These are phyloP conservation scores for Taphrina communis DNA, from an alignment of 1,139 yeast species.

Conservation along the genomic window DNA sequence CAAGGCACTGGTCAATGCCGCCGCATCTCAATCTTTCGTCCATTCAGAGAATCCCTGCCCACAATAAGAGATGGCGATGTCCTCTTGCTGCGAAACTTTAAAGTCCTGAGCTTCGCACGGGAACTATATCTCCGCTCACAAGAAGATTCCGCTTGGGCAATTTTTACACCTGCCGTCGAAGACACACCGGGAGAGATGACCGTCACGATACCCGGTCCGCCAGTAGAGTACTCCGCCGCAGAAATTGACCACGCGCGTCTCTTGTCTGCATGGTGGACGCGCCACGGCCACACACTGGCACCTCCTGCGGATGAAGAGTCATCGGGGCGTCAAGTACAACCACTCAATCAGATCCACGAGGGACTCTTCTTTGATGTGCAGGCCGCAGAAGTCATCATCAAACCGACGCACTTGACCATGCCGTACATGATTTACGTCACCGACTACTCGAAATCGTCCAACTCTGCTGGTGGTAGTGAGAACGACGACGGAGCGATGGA, in stretches of 20 bases:
- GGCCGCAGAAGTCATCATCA: slow-evolving; percentile 7
- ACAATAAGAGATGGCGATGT: slow-evolving; percentile 2
- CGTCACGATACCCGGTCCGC: slow-evolving; percentile 19
- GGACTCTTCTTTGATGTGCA: slow-evolving; percentile 9
- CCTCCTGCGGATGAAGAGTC: not conserved
- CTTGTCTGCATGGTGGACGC: slow-evolving; percentile 19
- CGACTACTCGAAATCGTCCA: slow-evolving; percentile 2
- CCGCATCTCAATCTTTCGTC: slow-evolving; percentile 29
- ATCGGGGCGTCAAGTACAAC: not conserved
- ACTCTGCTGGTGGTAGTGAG: no score
- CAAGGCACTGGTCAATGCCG: slow-evolving; percentile 12
- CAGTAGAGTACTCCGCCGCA: slow-evolving; percentile 25
- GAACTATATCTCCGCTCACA: slow-evolving; percentile 19
- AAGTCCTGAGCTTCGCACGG: slow-evolving; percentile 5
- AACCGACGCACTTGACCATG: not conserved
- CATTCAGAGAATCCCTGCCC: slow-evolving; percentile 16
- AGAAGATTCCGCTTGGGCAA: slow-evolving; percentile 32
- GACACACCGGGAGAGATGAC: not conserved
- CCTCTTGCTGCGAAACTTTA: slow-evolving; percentile 24
- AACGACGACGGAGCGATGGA: not conserved
- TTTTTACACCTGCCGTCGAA: not conserved
- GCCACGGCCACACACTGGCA: slow-evolving; percentile 1
- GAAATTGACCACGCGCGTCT: slow-evolving; percentile 21
- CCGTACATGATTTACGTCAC: slow-evolving; percentile 14
- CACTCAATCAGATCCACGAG: not conserved